Conservation (phyloP, 768 basidiomycete genomes). For the Amanita muscaria region DNA sequence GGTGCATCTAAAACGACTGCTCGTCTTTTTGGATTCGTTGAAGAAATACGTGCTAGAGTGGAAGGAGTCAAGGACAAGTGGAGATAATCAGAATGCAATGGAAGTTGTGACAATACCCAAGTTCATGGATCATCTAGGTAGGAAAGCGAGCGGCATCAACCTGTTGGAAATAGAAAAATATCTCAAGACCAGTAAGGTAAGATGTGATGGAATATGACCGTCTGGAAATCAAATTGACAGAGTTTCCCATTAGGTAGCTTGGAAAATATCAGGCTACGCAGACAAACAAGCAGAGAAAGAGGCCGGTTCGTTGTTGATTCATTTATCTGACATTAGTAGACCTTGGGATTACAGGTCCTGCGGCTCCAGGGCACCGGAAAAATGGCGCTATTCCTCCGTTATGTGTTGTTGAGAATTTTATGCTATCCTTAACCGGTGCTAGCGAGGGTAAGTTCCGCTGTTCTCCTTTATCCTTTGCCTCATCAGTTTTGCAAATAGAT, state of each 20-base stretch:
- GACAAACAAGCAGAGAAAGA: slow-evolving; percentile 47
- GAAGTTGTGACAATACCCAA: slow-evolving; percentile 66
- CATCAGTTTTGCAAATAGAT: slow-evolving; percentile 35
- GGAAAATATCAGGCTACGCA: slow-evolving; percentile 81
- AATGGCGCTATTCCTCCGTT: slow-evolving; percentile 60
- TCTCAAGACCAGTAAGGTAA: slow-evolving; percentile 75
- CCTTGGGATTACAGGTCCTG: neutral
- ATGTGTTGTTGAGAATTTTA: slow-evolving; percentile 71
- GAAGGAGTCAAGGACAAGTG: slow-evolving; percentile 26
- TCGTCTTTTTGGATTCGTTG: slow-evolving; percentile 64
- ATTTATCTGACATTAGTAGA: neutral
- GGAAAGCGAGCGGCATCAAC: slow-evolving; percentile 68
- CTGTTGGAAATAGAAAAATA: slow-evolving; percentile 77
- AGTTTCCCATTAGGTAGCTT: slow-evolving; percentile 39
- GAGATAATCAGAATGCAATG: slow-evolving; percentile 13
- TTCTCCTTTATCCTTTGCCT: neutral
- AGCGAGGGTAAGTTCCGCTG: slow-evolving; percentile 50
- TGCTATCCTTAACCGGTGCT: slow-evolving; percentile 66
- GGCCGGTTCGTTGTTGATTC: slow-evolving; percentile 19
- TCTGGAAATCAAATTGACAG: neutral
- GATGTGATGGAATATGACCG: slow-evolving; percentile 14
- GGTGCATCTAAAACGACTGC: slow-evolving; percentile 72
- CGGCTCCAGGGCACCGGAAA: slow-evolving; percentile 13
- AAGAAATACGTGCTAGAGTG: slow-evolving; percentile 50
- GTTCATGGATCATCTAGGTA: slow-evolving; percentile 57